These are phyloP conservation scores for Murraya koenigii DNA, from an alignment of 345 rosid species.

Conservation along the genomic window DNA sequence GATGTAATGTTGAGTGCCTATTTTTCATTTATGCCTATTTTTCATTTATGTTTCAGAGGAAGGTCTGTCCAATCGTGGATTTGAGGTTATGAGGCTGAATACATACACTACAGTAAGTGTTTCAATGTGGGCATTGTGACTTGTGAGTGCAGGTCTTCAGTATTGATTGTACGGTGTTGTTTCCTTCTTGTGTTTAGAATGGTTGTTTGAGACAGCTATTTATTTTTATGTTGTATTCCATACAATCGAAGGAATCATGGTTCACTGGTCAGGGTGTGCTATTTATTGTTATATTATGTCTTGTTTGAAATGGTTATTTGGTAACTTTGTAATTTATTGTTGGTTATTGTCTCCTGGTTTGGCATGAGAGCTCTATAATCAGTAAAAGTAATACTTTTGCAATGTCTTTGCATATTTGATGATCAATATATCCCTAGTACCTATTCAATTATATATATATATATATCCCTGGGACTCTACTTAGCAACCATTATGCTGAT, in stretches of 20 bases:
- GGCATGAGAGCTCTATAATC: neutral
- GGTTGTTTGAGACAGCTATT: neutral
- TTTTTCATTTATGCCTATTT: constrained; percentile 17
- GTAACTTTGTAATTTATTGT: neutral
- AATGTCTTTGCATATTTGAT: neutral
- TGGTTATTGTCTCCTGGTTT: neutral
- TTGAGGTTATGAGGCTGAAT: constrained; percentile 84
- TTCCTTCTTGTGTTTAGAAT: neutral
- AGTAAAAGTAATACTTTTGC: neutral
- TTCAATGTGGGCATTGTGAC: constrained; percentile 1
- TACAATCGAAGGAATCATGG: neutral
- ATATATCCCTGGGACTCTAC: neutral
- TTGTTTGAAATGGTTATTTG: neutral
- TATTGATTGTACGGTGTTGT: neutral
- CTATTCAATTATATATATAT: too few species aligned
- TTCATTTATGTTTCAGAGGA: constrained; percentile 59
- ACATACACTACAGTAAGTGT: constrained; percentile 88
- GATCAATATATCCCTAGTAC: neutral
- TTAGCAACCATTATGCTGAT: neutral
- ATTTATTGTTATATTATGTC: neutral
- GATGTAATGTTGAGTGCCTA: neutral
- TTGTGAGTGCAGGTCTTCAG: neutral
- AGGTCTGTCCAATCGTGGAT: constrained; percentile 80
- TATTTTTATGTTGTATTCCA: neutral
- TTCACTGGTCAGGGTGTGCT: neutral